Evolutionary conservation across 2,329 filamentous ascomycete genomes (phyloP).

Genomic region (Claviceps sp.): DNA sequence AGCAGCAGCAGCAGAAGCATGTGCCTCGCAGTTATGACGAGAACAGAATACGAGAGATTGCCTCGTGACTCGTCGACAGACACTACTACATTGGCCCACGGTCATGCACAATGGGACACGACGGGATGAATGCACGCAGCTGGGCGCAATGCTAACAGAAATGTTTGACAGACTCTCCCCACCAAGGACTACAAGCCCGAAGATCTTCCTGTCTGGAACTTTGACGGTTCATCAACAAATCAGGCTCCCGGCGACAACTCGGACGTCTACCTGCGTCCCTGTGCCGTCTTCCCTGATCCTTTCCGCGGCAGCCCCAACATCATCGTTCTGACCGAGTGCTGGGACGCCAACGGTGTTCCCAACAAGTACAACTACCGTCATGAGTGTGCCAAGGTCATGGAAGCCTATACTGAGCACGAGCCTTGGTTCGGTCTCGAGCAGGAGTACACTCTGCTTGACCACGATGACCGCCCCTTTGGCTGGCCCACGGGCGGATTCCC

Average conservation of each 20-base stretch:
- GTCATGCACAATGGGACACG: not conserved
- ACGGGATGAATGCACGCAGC: too few relatives aligned
- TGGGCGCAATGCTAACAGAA: not conserved
- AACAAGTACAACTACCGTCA: constrained; percentile 99
- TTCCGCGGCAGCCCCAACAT: constrained; percentile 86
- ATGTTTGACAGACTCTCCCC: constrained; percentile 31
- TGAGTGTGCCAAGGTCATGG: constrained; percentile 81
- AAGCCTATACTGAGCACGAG: constrained; percentile 65
- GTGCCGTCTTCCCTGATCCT: constrained; percentile 80
- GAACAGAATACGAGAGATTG: not conserved
- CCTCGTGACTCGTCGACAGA: not conserved
- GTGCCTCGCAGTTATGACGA: not conserved
- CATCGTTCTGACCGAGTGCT: constrained; percentile 87
- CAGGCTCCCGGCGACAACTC: constrained; percentile 94
- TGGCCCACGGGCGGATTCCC: constrained; percentile 60
- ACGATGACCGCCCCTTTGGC: constrained; percentile 79
- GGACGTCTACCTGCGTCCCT: constrained; percentile 89
- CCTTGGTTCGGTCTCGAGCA: constrained; percentile 98
- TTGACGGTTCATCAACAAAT: constrained; percentile 70
- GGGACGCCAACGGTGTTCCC: constrained; percentile 83
- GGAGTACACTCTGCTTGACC: constrained; percentile 74
- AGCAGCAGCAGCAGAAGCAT: not conserved
- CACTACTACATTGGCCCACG: not conserved
- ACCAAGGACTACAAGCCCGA: constrained; percentile 35
- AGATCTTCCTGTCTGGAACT: constrained; percentile 43